Evolutionary conservation across 2,329 filamentous ascomycete genomes (phyloP), one percentile per base, ranked within the genome.

Genomic region (Dactylellina cionopaga): DNA sequence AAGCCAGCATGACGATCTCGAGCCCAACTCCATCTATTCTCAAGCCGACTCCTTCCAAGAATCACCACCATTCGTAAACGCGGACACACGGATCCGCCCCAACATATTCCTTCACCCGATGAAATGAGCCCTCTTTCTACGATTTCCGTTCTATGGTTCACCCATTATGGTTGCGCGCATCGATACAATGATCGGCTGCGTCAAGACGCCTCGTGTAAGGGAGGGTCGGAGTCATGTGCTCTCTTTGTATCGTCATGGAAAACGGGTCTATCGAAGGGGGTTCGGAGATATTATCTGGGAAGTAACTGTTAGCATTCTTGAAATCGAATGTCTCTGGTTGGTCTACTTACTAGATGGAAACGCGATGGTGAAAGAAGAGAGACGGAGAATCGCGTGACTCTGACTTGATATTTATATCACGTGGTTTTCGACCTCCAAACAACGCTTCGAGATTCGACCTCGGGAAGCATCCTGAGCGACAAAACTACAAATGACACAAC

Each of bases 121-220:
- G 47, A 62, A 24, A 29, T 2, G 33, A 41, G 25, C 59, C 41
- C n/a, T 43, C n/a, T 39, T 54, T 64, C 66, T 71, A 71, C 66
- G 66, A 71, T 71, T 64, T 71, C 66, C 66, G 66, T 71, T 71
- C 66, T 71, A 64, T 64, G 43, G 39, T 71, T 71, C 66, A 71
- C 66, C 66, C 66, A 71, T 71, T 22, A 39, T 64, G 66, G 66
- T 71, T 64, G 41, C 35, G 43, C 58, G 52, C 58, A 47, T 29
- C 19, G 24, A 19, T 19, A 37, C 19, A 6, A 31, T 33, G 47
- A 41, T 35, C 11, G 41, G 22, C 43, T 5, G 44, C 62, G n/a
- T 58, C 24, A 41, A 31, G 46, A 47, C 66, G 15, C 66, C 58
- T 71, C 58, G 58, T 71, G 66, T 71, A 71, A 68, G 33, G 66